Evolutionary conservation across 1,284 basidiomycete species (phyloP), one percentile per base, ranked within the genome.

Genomic region (Pseudozyma hubeiensis): DNA sequence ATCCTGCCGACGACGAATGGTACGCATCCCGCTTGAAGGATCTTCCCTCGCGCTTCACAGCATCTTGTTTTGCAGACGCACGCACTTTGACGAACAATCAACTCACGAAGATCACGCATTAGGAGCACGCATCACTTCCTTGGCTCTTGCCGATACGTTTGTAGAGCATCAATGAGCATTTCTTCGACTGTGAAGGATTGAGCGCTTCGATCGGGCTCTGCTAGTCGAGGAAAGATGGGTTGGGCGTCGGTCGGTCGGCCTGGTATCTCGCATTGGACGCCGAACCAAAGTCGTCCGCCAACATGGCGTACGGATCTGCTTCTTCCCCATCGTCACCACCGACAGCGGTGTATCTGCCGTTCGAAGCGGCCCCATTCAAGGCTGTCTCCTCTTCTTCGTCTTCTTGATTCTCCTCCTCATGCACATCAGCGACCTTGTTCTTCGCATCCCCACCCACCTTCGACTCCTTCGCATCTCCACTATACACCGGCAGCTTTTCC

Each of bases 301-400:
- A 49, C 73, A 75, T 75, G 7, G 73, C 73, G 53, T 70, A 75
- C 1, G 73, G 73, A 45, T 75, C 73, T 0, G 57, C 31, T 19
- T 53, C 58, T 30, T 55, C 59, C 5, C 17, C 51, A n/a, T 53
- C 70, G 7, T 61, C 55, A 10, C 29, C 48, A 8, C 40, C 59
- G 7, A 40, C 37, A 8, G n/a, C 31, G 4, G 31, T 19, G 37
- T 33, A 14, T 29, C 13, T n/a, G 17, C 13, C 11, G 7, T 41
- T 41, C 16, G 39, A 41, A 10, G 39, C 11, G 39, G 39, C 7
- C 34, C 19, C 30, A 37, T 37, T 9, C 8, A 10, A 10, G 8
- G 35, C 9, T 24, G 24, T 24, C 4, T 24, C 24, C 24, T 24
- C 24, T 24, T 24, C 24, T 24, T 24, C 24, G 24, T 24, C 24